Base-by-base conservation (phyloP, 2,329 filamentous ascomycete species). In the Fusarium veterinarium region DNA sequence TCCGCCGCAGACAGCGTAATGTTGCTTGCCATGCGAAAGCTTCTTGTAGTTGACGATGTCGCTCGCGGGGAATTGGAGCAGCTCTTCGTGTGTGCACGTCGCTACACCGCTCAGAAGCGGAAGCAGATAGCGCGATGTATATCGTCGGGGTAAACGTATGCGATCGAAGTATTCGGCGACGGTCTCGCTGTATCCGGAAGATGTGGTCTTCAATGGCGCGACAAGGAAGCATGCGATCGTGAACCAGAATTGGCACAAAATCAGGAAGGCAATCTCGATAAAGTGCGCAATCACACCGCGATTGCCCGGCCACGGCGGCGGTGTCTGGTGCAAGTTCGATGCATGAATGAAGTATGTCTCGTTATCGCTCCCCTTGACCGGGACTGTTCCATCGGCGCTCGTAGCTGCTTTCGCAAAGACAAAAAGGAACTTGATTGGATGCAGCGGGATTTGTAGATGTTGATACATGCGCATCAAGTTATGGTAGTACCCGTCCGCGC, bases 401-500 rank as follows among this genome's bases (percentile, higher is more conserved):
- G 73, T 17, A n/a, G 73, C 57, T 20, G 77, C 72, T 56, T 78
- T 81, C 16, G 86, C 83, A 64, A 90, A 87, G 42, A 83, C 83
- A 75, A 87, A 91, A 5, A 89, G 78, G 71, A 90, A 90, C 20
- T 81, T 83, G 60, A 88, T 83, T 17, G 83, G 80, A 44, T 84
- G 83, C 65, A 88, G 87, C 10, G 80, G 79, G 17, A 91, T 81
- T 5, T 81, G 83, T 7, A 91, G 79, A 70, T 89, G 81, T 31
- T 86, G 81, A 77, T 91, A 91, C 85, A 91, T 87, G 31, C 82
- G 81, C 69, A 83, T 84, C 53, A 91, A 79, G 67, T 90, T 88
- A 51, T 79, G 76, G 74, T 91, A 90, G 77, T 88, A 91, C 25
- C 83, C 81, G 12, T 76, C 79, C 1, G 80, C 79, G 60, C 76